phyloP scores from a whole-genome alignment of 495 filamentous ascomycete genomes.

The Penicillium bovifimosum region DNA sequence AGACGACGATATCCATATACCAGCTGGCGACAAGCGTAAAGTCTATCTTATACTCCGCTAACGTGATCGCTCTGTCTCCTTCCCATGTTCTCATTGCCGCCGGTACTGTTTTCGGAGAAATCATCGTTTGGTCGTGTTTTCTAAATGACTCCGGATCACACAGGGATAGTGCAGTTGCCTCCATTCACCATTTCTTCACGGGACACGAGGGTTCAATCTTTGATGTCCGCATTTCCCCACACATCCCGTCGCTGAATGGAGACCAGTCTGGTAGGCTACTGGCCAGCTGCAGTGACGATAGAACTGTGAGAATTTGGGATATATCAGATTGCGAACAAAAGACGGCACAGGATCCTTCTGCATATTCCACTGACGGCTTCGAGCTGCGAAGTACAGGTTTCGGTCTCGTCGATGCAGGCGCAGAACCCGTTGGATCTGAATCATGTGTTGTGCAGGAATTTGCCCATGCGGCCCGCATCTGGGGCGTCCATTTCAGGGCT shows the following conservation, averaged over 20 bases:
- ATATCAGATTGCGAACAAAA: conserved; percentile 48
- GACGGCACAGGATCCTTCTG: conserved; percentile 27
- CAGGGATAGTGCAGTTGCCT: conserved; percentile 17
- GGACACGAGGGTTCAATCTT: conserved; percentile 96
- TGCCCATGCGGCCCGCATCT: conserved; percentile 87
- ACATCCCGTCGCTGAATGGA: conserved; percentile 36
- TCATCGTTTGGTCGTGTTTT: conserved; percentile 78
- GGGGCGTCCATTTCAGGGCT: conserved; percentile 66
- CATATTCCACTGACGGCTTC: conserved; percentile 41
- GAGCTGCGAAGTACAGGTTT: conserved; percentile 42
- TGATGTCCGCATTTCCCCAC: conserved; percentile 69
- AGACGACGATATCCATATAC: conserved; percentile 25
- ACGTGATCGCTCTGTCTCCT: conserved; percentile 53
- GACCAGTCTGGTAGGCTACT: conserved; percentile 51
- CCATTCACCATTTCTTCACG: conserved; percentile 65
- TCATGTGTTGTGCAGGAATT: conserved; percentile 58
- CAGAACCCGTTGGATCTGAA: conserved; percentile 25
- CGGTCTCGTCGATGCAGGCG: conserved; percentile 17
- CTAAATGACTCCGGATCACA: conserved; percentile 12
- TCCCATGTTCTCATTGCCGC: conserved; percentile 67
- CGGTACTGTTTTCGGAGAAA: conserved; percentile 90
- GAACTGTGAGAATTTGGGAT: conserved; percentile 87
- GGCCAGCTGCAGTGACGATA: conserved; percentile 91
- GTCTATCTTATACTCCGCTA: conserved; percentile 84
- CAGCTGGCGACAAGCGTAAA: conserved; percentile 62